Evolutionary conservation across 306 rosid genomes (phyloP), one percentile per base, ranked within the genome.

Genomic region (Acacia crassicarpa): DNA sequence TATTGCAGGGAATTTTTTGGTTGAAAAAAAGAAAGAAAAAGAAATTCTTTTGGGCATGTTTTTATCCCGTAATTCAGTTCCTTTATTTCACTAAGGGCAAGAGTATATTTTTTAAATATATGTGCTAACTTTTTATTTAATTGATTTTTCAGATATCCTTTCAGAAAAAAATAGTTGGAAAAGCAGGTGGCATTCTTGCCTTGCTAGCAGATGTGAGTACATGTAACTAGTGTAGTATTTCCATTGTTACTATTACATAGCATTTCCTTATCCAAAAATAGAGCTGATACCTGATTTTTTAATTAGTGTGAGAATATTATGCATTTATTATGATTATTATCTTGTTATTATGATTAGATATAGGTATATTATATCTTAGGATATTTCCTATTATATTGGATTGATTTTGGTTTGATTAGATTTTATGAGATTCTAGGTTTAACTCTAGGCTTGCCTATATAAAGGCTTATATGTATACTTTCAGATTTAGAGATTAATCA

Each of bases 121-220:
- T 68, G 69, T 71, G 61, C 84, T 91, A 78, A 87, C 71, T 75
- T 75, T 75, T 10, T 83, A 32, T 68, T 82, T 43, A 19, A 71
- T 83, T 77, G 44, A 82, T 83, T 80, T 77, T 8, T 67, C 90
- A 95, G 99, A 80, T 87, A 78, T 85, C 97, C 72, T 89, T 91
- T 46, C 56, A 81, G 82, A 84, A 69, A 67, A 86, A 92, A 77
- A 54, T 92, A 45, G 72, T 87, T 75, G 84, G 32, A 73, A 91
- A 92, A 85, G 66, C 78, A n/a, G 44, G 71, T 61, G 86, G 62
- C 67, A 48, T 80, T 74, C 54, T 91, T 71, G 88, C 82, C 75
- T 32, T 78, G 56, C 79, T 93, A 82, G 86, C 86, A 63, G 76
- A 88, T 54, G 99, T 95, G 84, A 89, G 99, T 89, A 74, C 59